phyloP scores from a whole-genome alignment of 1,284 basidiomycete species.

The Rhodotorula sp. region DNA sequence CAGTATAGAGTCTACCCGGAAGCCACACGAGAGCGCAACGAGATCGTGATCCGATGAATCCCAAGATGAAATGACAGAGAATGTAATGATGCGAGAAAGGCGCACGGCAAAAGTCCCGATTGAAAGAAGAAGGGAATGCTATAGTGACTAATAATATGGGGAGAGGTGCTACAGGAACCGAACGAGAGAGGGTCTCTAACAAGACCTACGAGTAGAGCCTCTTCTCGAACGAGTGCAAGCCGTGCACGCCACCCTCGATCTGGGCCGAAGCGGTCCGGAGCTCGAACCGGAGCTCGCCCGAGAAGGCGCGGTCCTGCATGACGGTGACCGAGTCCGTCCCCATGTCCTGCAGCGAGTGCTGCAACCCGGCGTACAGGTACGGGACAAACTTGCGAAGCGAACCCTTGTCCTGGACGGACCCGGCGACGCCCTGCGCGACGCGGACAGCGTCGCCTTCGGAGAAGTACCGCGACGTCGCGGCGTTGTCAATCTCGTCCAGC shows the following conservation, averaged over 20 bases:
- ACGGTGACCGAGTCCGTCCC: constrained; percentile 69
- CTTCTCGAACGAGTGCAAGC: constrained; percentile 78
- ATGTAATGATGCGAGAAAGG: no score
- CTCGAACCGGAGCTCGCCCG: constrained; percentile 81
- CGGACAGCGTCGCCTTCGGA: constrained; percentile 92
- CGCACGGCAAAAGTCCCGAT: no score
- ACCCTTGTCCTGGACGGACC: constrained; percentile 97
- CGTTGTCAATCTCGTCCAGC: constrained; percentile 67
- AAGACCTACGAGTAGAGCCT: constrained; percentile 55
- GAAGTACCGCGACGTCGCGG: constrained; percentile 95
- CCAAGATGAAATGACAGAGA: no score
- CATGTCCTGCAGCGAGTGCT: constrained; percentile 90
- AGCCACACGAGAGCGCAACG: no score
- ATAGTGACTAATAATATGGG: no score
- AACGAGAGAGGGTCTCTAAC: not conserved
- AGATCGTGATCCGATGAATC: no score
- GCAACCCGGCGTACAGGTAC: constrained; percentile 59
- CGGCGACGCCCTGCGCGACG: constrained; percentile 92
- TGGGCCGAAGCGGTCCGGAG: constrained; percentile 92
- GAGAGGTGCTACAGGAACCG: not conserved
- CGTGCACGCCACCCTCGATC: constrained; percentile 93
- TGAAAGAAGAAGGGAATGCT: not conserved
- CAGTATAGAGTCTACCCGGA: no score
- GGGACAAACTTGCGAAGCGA: constrained; percentile 72
- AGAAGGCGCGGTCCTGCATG: constrained; percentile 63